phyloP scores from a whole-genome alignment of 2,329 filamentous ascomycete species.

The Cordyceps javanica region DNA sequence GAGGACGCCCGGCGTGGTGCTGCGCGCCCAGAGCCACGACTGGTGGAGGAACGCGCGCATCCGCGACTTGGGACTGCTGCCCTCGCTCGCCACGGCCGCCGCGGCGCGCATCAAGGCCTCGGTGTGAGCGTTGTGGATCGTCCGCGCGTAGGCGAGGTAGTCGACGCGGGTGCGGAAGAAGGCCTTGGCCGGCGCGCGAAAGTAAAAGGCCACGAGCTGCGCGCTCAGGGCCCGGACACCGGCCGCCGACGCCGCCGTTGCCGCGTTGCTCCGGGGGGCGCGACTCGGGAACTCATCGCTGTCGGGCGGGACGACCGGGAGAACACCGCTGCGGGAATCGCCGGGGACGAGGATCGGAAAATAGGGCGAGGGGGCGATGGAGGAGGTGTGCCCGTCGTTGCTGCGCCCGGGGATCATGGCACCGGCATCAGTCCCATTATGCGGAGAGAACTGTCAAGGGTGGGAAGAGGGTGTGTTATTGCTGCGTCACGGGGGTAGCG shows the following conservation, averaged over 20 bases:
- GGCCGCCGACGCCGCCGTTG: conserved; percentile 74
- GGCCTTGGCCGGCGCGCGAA: conserved; percentile 82
- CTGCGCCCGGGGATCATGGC: conserved; percentile 21
- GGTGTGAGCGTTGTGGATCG: conserved; percentile 42
- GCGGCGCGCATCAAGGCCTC: conserved; percentile 30
- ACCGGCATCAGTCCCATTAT: conserved; percentile 12
- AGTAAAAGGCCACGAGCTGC: conserved; percentile 84
- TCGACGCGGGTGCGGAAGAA: conserved; percentile 90
- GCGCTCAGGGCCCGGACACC: conserved; percentile 77
- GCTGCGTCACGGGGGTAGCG: background rate
- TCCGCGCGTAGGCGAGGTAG: conserved; percentile 59
- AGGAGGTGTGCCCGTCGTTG: conserved; percentile 6
- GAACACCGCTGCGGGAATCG: conserved; percentile 30
- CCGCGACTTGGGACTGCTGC: conserved; percentile 28
- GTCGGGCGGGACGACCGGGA: conserved; percentile 40
- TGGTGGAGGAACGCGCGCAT: conserved; percentile 30
- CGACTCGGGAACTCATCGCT: conserved; percentile 38
- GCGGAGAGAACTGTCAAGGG: background rate
- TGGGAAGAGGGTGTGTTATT: background rate
- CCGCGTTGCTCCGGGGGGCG: conserved; percentile 46
- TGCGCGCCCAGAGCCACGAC: conserved; percentile 46
- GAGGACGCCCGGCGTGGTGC: conserved; percentile 64
- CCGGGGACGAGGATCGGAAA: conserved; percentile 18
- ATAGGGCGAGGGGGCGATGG: conserved; percentile 22
- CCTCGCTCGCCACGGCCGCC: conserved; percentile 25